Evolutionary conservation across 2,329 filamentous ascomycete species (phyloP).

Genomic region (Colletotrichum brevisporum): DNA sequence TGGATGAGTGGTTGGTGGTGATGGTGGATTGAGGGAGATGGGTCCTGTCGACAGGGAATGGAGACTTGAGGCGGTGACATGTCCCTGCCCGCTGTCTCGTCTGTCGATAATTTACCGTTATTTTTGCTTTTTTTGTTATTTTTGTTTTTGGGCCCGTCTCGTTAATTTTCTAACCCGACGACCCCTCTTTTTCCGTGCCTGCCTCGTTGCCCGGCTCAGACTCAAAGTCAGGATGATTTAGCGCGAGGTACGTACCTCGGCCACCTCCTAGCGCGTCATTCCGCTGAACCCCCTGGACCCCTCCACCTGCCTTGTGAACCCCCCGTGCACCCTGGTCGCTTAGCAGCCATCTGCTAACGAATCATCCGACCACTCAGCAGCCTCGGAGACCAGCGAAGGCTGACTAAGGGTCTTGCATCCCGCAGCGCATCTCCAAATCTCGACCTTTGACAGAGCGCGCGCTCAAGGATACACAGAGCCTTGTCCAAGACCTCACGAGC

Average conservation of each 20-base stretch:
- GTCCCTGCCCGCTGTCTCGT: conserved; percentile 1
- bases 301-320: conserved; percentile 23
- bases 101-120: conserved; percentile 1
- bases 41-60: not conserved
- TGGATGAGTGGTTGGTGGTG: not conserved
- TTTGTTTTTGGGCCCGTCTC: conserved; percentile 17
- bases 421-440: conserved; percentile 7
- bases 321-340: conserved; percentile 20
- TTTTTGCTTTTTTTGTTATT: conserved; percentile 29
- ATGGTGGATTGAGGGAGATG: not conserved
- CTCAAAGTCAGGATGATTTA: not conserved
- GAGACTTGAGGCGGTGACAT: conserved; percentile 10
- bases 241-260: conserved; percentile 23
- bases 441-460: not conserved
- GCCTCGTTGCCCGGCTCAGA: conserved; percentile 30
- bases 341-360: conserved; percentile 9
- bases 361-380: conserved; percentile 14
- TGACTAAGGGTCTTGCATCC: conserved; percentile 3
- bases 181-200: conserved; percentile 12
- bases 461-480: not conserved
- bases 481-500: not conserved
- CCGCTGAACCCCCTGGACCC: conserved; percentile 24
- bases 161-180: conserved; percentile 6
- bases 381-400: conserved; percentile 3
- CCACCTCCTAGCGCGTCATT: conserved; percentile 26